Evolutionary conservation across 768 basidiomycete genomes (phyloP), one percentile per base, ranked within the genome.

Genomic region (Steccherinum ochraceum): DNA sequence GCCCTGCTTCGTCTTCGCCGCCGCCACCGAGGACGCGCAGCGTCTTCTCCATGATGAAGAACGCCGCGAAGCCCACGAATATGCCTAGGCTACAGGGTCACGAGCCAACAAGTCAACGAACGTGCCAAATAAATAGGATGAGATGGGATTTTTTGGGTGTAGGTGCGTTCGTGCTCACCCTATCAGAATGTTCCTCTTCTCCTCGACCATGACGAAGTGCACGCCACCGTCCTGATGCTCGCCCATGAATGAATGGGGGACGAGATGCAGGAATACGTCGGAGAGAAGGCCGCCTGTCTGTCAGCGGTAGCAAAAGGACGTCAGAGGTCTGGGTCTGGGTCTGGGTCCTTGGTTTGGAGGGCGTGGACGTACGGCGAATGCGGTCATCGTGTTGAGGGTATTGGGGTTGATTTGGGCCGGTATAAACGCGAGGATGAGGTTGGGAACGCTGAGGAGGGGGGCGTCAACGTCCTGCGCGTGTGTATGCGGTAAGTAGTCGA

Each of bases 1-100:
- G 75, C n/a, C 70, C 73, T 12, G 69, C 64, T 13, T 67, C 64
- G 48, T 69, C 76, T 43, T 74, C 78, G 16, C 30, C 30, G 42
- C 78, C 83, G 30, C 81, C 76, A 40, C 83, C 80, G 18, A 93
- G 75, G 11, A 92, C 90, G 18, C 92, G 81, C 56, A 93, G 76
- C 11, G 87, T 82, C 70, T 94, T 95, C 65, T 95, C 93, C 81
- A 94, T 90, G 59, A 93, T 77, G 71, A 94, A 95, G 70, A 95
- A 95, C 0, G 88, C 71, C 26, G 89, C 83, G 67, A 95, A 95
- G 3, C 93, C 93, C 21, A 81, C 59, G 63, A 94, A 93, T 57
- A 93, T 88, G 24, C 80, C 87, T 7, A 90, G 73, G 26, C 88
- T 91, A 56, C 25, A 43, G 45, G 48, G 43, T 25, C 35, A n/a